phyloP scores from a whole-genome alignment of 495 filamentous ascomycete genomes.

The Penicillium manginii region DNA sequence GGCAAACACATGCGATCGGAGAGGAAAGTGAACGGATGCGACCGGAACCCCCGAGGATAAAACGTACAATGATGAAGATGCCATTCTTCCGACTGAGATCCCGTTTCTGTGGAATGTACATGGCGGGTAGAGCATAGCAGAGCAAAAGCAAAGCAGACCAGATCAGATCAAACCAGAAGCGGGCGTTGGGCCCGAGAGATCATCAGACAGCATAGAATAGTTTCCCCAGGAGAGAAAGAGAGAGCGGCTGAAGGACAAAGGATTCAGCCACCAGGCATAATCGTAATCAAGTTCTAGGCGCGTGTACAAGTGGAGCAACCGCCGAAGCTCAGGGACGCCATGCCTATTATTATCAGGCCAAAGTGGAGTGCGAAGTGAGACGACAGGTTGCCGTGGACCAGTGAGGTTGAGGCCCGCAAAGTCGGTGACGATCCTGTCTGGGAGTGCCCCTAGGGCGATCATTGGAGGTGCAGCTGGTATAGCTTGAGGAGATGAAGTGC shows the following conservation, averaged over 20 bases:
- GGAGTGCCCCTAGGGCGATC: background rate
- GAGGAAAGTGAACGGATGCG: constrained; percentile 5
- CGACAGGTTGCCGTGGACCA: constrained; percentile 15
- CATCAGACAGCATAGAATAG: constrained; percentile 22
- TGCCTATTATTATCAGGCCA: constrained; percentile 20
- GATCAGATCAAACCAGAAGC: background rate
- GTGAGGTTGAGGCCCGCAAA: constrained; percentile 11
- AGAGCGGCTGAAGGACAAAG: constrained; percentile 14
- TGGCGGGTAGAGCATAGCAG: constrained; percentile 9
- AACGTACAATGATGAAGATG: constrained; percentile 34
- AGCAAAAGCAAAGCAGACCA: too few species aligned
- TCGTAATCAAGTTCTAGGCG: constrained; percentile 18
- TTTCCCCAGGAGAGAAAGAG: constrained; percentile 14
- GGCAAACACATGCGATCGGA: constrained; percentile 1
- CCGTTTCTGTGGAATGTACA: constrained; percentile 36
- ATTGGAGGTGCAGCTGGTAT: background rate
- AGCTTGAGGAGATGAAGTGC: background rate
- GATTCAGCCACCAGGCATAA: constrained; percentile 12
- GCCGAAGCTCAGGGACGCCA: background rate
- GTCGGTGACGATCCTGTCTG: constrained; percentile 16
- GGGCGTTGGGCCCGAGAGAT: constrained; percentile 27
- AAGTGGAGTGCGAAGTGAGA: constrained; percentile 18
- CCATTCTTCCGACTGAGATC: constrained; percentile 21
- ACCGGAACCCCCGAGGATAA: constrained; percentile 9
- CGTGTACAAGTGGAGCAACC: constrained; percentile 14